Conservation (phyloP, 1,284 basidiomycete genomes). For the Irpex sp. region DNA sequence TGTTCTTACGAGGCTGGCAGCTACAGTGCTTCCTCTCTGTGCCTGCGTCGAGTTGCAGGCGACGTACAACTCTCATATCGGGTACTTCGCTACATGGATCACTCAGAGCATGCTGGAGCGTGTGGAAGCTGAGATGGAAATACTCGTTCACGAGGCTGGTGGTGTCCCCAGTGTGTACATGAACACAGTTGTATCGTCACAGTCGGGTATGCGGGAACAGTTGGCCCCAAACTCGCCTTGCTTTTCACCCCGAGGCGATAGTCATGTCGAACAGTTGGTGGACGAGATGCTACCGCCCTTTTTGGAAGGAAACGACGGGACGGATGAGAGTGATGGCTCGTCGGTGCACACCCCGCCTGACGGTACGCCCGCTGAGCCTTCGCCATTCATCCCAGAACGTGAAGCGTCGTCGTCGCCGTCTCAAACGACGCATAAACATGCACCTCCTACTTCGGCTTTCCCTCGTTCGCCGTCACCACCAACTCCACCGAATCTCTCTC, state of each 20-base stretch:
- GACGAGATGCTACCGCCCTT: constrained; percentile 18
- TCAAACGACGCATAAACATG: not conserved
- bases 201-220: not conserved
- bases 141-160: constrained; percentile 39
- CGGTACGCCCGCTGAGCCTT: constrained; percentile 17
- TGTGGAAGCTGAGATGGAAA: constrained; percentile 43
- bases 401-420: not conserved
- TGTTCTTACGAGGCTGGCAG: constrained; percentile 46
- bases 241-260: not conserved
- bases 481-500: constrained; percentile 1
- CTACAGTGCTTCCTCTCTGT: constrained; percentile 2
- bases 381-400: constrained; percentile 1
- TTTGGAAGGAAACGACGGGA: constrained; percentile 22
- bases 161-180: constrained; percentile 25
- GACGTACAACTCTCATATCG: not conserved
- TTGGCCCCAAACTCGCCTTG: not conserved
- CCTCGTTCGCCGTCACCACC: constrained; percentile 1
- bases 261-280: not conserved
- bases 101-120: constrained; percentile 51
- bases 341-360: constrained; percentile 54
- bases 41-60: constrained; percentile 30
- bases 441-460: not conserved
- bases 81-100: constrained; percentile 35
- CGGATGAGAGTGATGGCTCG: constrained; percentile 37
- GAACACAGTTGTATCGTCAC: constrained; percentile 7